phyloP scores from a whole-genome alignment of 169 alveolate genomes.

The Plasmodium blacklocki region DNA sequence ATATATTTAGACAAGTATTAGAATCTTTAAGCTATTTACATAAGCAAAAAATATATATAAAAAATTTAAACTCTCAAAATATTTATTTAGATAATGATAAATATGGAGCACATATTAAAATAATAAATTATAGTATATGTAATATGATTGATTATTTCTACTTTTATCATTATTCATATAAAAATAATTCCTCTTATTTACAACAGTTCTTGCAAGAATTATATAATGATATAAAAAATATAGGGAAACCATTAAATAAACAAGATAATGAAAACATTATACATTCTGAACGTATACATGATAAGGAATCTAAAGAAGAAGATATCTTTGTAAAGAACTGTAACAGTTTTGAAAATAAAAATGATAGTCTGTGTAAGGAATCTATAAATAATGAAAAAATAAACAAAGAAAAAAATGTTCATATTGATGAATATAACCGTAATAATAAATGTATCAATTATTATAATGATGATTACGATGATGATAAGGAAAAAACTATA shows the following conservation, averaged over 20 bases:
- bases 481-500: neutral
- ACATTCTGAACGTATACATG: too few relatives aligned
- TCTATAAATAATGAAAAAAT: neutral
- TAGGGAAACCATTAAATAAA: too few relatives aligned
- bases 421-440: neutral
- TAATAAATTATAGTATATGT: conserved; percentile 51
- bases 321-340: neutral
- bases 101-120: conserved; percentile 56
- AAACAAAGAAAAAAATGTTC: neutral
- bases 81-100: conserved; percentile 52
- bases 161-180: conserved; percentile 43
- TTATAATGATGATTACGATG: neutral
- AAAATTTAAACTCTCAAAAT: conserved; percentile 42
- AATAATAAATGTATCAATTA: neutral
- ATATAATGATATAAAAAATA: neutral
- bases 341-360: neutral
- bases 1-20: conserved; percentile 48
- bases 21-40: conserved; percentile 65
- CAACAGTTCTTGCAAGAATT: conserved; percentile 1
- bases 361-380: neutral
- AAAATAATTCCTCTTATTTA: conserved; percentile 14
- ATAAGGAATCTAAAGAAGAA: neutral
- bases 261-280: neutral
- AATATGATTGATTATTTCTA: conserved; percentile 50
- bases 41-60: conserved; percentile 34